phyloP scores from a whole-genome alignment of 441 rosid genomes.

The Gossypium davidsonii region DNA sequence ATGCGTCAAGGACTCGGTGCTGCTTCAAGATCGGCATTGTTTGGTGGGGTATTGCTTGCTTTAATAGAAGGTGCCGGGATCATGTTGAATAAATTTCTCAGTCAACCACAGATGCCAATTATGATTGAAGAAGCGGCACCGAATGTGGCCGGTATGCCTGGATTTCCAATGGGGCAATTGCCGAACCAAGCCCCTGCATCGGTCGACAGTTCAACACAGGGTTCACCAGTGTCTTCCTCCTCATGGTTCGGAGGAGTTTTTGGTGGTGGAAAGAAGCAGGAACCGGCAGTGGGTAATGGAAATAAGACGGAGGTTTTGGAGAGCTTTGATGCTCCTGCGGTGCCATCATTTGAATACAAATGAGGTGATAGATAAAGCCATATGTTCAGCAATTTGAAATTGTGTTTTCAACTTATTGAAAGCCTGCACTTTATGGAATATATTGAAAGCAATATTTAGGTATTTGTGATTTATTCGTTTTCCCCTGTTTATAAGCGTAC shows the following conservation, averaged over 20 bases:
- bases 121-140: slow-evolving; percentile 40
- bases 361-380: slow-evolving; percentile 11
- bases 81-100: slow-evolving; percentile 45
- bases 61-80: slow-evolving; percentile 67
- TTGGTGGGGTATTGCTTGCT: slow-evolving; percentile 55
- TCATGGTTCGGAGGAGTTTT: slow-evolving; percentile 52
- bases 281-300: slow-evolving; percentile 14
- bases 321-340: slow-evolving; percentile 39
- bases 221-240: slow-evolving; percentile 21
- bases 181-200: slow-evolving; percentile 29
- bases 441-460: background rate
- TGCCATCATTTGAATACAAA: slow-evolving; percentile 44
- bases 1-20: slow-evolving; percentile 52
- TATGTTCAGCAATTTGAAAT: background rate
- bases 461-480: background rate
- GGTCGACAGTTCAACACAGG: slow-evolving; percentile 19
- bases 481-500: background rate
- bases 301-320: slow-evolving; percentile 38
- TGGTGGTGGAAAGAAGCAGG: slow-evolving; percentile 41
- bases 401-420: background rate
- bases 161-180: slow-evolving; percentile 33
- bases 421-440: background rate
- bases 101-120: slow-evolving; percentile 32
- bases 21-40: slow-evolving; percentile 40
- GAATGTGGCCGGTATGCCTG: slow-evolving; percentile 21